Percentiles rank a stretch among this genome's conserved stretches.
Evolutionary conservation across 176 grass and related monocot genomes (phyloP).

Genomic region (Elymus sibiricus): DNA sequence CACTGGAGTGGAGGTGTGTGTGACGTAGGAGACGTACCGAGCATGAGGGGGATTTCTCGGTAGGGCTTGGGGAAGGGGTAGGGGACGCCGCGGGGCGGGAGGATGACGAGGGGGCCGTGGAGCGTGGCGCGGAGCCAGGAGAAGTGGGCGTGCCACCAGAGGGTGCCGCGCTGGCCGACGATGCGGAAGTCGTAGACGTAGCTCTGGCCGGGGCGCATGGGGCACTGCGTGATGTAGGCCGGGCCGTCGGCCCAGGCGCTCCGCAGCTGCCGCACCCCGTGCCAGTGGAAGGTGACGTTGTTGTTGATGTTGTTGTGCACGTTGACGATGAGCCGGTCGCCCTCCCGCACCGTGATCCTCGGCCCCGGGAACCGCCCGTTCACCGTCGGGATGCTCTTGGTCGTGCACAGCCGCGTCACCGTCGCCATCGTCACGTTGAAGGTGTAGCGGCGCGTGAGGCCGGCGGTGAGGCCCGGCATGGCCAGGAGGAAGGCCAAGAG

Average conservation of each 20-base stretch:
- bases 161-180: conserved; percentile 53
- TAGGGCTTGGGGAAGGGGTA: conserved; percentile 61
- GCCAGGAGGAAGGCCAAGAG: conserved; percentile 22
- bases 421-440: conserved; percentile 65
- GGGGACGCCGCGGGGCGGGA: conserved; percentile 34
- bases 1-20: no score
- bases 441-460: conserved; percentile 41
- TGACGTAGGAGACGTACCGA: conserved; percentile 4
- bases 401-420: conserved; percentile 62
- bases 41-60: conserved; percentile 36
- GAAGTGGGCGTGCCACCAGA: conserved; percentile 70
- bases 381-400: conserved; percentile 67
- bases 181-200: conserved; percentile 47
- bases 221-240: conserved; percentile 61
- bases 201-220: conserved; percentile 51
- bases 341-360: conserved; percentile 48
- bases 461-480: conserved; percentile 35
- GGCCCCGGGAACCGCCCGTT: conserved; percentile 66
- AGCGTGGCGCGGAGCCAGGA: conserved; percentile 64
- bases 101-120: conserved; percentile 52
- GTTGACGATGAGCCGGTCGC: conserved; percentile 41
- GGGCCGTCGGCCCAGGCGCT: conserved; percentile 71
- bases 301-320: conserved; percentile 55
- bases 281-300: conserved; percentile 71
- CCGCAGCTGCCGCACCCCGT: conserved; percentile 49